Conservation (phyloP, 371 early-diverging fungal genomes). For the Rhizopus sp. region DNA sequence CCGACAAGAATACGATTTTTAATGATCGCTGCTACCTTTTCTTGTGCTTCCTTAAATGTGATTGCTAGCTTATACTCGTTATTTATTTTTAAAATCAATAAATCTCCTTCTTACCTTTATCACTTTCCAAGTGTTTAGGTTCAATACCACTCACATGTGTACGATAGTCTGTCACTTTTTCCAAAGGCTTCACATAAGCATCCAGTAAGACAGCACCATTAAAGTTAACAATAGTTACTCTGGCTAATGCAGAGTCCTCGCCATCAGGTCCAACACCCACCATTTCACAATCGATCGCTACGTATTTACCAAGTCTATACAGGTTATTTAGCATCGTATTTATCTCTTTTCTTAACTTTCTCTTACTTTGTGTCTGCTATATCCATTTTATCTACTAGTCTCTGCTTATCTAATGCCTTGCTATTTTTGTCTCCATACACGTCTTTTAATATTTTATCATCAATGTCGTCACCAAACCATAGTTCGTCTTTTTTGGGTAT, state of each 20-base stretch:
- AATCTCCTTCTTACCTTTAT: constrained; percentile 41
- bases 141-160: constrained; percentile 93
- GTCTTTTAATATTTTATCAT: constrained; percentile 49
- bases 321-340: background rate
- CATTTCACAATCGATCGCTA: constrained; percentile 99
- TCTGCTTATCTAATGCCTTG: constrained; percentile 16
- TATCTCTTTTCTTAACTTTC: constrained; percentile 35
- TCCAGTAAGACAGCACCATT: constrained; percentile 88
- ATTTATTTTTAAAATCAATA: background rate
- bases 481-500: constrained; percentile 52
- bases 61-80: constrained; percentile 39
- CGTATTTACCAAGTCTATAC: constrained; percentile 70
- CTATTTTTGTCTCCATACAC: constrained; percentile 43
- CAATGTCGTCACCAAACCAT: constrained; percentile 64
- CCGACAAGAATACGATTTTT: constrained; percentile 88
- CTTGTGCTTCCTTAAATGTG: constrained; percentile 76
- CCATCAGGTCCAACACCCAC: constrained; percentile 94
- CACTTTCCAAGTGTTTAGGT: constrained; percentile 68
- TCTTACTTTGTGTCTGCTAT: constrained; percentile 42
- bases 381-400: constrained; percentile 39
- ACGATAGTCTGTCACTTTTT: constrained; percentile 90
- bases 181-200: constrained; percentile 79
- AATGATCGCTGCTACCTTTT: constrained; percentile 74
- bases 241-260: constrained; percentile 77
- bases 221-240: constrained; percentile 93